These are phyloP conservation scores for Tricholoma hemisulphureum DNA, from an alignment of 768 basidiomycete species.

Conservation along the genomic window DNA sequence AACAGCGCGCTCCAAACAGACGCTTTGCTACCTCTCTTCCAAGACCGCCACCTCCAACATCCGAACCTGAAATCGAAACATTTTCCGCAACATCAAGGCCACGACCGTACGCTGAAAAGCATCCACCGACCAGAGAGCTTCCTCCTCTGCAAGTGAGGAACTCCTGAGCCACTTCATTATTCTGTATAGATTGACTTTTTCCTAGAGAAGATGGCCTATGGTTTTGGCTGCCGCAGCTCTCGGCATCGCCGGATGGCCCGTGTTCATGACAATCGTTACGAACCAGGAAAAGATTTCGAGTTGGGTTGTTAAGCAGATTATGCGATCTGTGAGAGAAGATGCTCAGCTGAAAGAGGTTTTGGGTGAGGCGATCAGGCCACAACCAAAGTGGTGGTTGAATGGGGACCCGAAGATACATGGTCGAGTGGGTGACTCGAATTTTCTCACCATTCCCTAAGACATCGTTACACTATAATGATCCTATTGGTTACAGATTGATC, in stretches of 20 bases:
- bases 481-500: no score
- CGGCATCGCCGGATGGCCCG: constrained; percentile 63
- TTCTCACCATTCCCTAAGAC: not conserved
- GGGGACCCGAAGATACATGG: constrained; percentile 73
- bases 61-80: constrained; percentile 19
- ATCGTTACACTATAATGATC: no score
- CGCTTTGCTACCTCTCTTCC: not conserved
- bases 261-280: constrained; percentile 66
- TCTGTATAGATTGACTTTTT: not conserved
- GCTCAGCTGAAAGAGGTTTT: constrained; percentile 48
- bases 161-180: not conserved
- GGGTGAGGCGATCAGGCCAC: constrained; percentile 64
- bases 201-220: constrained; percentile 57
- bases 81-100: constrained; percentile 35
- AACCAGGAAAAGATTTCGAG: constrained; percentile 79
- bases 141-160: constrained; percentile 33
- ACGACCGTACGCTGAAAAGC: constrained; percentile 37
- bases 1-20: not conserved
- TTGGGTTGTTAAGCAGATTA: constrained; percentile 67
- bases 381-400: constrained; percentile 73
- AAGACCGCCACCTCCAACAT: constrained; percentile 17
- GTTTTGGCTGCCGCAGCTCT: constrained; percentile 46
- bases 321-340: constrained; percentile 57
- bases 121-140: constrained; percentile 30
- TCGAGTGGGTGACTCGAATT: constrained; percentile 43